These are phyloP conservation scores for Daldinia concentrica DNA, from an alignment of 495 filamentous ascomycete species.

Conservation along the genomic window DNA sequence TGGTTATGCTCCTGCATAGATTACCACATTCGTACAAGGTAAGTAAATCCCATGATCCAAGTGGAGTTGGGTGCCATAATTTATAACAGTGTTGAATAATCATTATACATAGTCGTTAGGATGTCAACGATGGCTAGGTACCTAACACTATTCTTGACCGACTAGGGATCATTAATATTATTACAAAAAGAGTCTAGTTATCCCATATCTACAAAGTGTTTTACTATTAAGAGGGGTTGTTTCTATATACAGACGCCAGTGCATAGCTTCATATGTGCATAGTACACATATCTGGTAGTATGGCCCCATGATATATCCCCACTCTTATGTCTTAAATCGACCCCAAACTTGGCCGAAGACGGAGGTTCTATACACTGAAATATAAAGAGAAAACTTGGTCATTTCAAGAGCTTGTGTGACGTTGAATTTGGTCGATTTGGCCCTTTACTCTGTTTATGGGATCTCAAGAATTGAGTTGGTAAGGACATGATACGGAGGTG, in stretches of 20 bases:
- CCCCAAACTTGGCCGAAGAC: neutral
- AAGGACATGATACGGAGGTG: neutral
- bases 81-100: neutral
- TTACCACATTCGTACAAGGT: neutral
- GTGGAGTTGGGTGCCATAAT: neutral
- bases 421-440: neutral
- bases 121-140: neutral
- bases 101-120: neutral
- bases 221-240: neutral
- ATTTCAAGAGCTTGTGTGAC: neutral
- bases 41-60: neutral
- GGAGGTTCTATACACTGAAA: neutral
- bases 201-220: neutral
- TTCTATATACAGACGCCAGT: neutral
- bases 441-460: neutral
- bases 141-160: neutral
- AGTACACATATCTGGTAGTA: neutral
- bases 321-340: neutral
- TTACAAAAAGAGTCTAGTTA: neutral
- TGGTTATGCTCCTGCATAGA: neutral
- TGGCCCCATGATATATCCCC: neutral
- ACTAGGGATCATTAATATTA: neutral
- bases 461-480: neutral
- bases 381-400: neutral
- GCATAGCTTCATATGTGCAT: neutral